Evolutionary conservation across 1,284 basidiomycete species (phyloP), one percentile per base, ranked within the genome.

Genomic region (Tremellales sp.): DNA sequence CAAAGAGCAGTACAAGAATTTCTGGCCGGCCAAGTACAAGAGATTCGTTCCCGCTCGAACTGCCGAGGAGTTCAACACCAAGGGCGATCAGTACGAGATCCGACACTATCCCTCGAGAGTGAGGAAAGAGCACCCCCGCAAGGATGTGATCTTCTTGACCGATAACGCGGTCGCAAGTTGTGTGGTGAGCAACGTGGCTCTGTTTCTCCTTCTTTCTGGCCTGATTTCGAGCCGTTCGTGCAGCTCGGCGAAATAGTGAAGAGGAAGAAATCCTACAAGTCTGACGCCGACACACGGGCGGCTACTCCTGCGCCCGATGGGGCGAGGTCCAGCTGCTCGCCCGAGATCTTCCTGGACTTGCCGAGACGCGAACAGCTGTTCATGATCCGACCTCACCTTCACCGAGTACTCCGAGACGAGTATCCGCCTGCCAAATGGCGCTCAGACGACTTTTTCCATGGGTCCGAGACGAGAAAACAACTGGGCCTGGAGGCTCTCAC

Each of bases 381-480:
- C 2, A 26, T 29, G 5, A 51, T 65, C n/a, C 56, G 54, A 5
- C 56, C 49, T 0, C 60, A 58, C 40, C 57, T 67, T 2, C 43
- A 47, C 25, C 19, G 18, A 1, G 28, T 66, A 21, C 35, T 68
- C 4, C 18, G 41, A 8, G 66, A 68, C 16, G 31, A 40, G 13
- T 68, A 66, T 28, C 18, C 39, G 4, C 60, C 64, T 0, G 63
- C 64, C 4, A 58, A 58, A 40, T 51, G 57, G 52, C 51, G 65
- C 10, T 45, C 55, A 6, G 65, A 70, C 36, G 9, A 35, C 8
- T 65, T 65, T 47, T 63, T 50, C 42, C 43, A 19, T 7, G 32
- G 40, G 8, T 26, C 28, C 1, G 32, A 36, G 26, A 29, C 34
- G 21, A 42, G 45, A 10, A 9, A 5, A 29, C 25, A 7, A n/a